Evolutionary conservation across 1,284 basidiomycete species (phyloP).

Genomic region (Sphaerobolus stellatus): DNA sequence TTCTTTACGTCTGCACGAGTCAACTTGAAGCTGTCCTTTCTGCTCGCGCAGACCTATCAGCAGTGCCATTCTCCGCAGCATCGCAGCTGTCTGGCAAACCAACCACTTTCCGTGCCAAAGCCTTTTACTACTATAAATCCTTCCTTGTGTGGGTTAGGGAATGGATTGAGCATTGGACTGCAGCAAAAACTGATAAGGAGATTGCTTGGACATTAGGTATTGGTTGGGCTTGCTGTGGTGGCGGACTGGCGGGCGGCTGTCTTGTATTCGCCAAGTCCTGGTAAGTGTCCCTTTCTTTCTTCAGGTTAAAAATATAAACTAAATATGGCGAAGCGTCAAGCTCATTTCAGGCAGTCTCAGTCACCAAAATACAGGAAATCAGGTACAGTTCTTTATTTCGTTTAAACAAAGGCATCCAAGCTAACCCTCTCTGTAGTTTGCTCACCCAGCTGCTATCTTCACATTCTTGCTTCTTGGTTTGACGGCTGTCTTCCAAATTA

Average conservation of each 20-base stretch:
- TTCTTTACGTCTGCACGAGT: slow-evolving; percentile 62
- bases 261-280: slow-evolving; percentile 90
- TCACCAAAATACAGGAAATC: slow-evolving; percentile 78
- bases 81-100: slow-evolving; percentile 21
- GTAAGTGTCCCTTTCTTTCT: slow-evolving; percentile 46
- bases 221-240: slow-evolving; percentile 89
- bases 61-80: slow-evolving; percentile 49
- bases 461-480: slow-evolving; percentile 77
- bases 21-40: slow-evolving; percentile 69
- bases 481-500: slow-evolving; percentile 86
- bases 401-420: slow-evolving; percentile 9
- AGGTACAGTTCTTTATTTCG: slow-evolving; percentile 27
- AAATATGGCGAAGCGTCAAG: slow-evolving; percentile 55
- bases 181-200: slow-evolving; percentile 75
- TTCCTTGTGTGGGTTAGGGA: slow-evolving; percentile 56
- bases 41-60: slow-evolving; percentile 61
- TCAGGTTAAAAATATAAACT: slow-evolving; percentile 10
- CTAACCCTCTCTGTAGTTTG: slow-evolving; percentile 52
- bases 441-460: slow-evolving; percentile 76
- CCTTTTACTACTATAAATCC: slow-evolving; percentile 26
- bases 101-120: slow-evolving; percentile 31
- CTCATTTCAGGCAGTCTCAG: slow-evolving; percentile 72
- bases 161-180: slow-evolving; percentile 73
- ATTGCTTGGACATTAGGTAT: slow-evolving; percentile 89
- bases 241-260: slow-evolving; percentile 83